These are phyloP conservation scores for Periconia digitata DNA, from an alignment of 2,329 filamentous ascomycete genomes.

Conservation along the genomic window DNA sequence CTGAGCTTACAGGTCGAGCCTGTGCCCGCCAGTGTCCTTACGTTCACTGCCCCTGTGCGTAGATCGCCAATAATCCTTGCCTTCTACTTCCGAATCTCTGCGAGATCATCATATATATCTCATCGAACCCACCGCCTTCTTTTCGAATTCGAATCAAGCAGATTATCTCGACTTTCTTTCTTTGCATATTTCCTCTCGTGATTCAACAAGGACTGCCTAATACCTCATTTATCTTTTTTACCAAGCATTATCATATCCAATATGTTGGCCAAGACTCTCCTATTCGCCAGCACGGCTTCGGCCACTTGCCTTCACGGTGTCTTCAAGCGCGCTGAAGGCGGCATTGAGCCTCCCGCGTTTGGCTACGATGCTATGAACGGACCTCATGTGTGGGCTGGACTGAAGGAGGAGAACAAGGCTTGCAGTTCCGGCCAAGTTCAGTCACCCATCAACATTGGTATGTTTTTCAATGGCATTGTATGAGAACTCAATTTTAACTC, in stretches of 20 bases:
- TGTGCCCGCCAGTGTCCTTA: background rate
- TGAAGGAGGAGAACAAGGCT: constrained; percentile 47
- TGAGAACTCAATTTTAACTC: constrained; percentile 3
- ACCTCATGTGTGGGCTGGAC: constrained; percentile 56
- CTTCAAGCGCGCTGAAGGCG: constrained; percentile 32
- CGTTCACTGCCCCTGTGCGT: background rate
- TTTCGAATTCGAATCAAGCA: background rate
- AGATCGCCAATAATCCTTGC: background rate
- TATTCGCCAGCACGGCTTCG: constrained; percentile 38
- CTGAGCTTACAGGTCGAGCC: background rate
- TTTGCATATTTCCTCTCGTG: too few species aligned
- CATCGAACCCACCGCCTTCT: background rate
- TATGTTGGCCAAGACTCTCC: constrained; percentile 35
- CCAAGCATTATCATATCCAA: constrained; percentile 14
- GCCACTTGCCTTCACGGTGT: constrained; percentile 49
- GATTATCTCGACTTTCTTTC: background rate
- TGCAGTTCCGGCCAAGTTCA: constrained; percentile 56
- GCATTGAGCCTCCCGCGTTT: constrained; percentile 38
- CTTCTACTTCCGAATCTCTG: background rate
- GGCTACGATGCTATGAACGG: constrained; percentile 49
- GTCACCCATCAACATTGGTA: constrained; percentile 59
- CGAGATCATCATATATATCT: background rate
- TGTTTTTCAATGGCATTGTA: constrained; percentile 5
- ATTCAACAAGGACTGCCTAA: too few species aligned
- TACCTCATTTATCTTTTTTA: too few species aligned